These are phyloP conservation scores for Chlamydomonas schloesseri DNA, from an alignment of 139 green algal genomes.

Conservation along the genomic window DNA sequence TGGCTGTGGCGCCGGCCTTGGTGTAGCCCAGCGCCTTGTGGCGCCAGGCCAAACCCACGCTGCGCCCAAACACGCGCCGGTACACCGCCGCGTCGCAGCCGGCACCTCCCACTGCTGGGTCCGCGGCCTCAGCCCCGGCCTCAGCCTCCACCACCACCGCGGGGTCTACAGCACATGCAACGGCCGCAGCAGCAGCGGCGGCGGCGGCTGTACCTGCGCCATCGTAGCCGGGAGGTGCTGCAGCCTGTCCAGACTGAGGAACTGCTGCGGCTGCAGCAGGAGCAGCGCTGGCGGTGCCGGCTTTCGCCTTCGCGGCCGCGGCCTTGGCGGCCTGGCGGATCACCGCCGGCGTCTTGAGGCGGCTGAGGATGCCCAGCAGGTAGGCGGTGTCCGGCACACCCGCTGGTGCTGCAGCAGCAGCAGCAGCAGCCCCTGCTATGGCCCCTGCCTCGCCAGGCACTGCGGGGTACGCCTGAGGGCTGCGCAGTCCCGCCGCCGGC, in stretches of 20 bases:
- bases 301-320: too few relatives aligned
- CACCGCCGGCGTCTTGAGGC: slow-evolving; percentile 29
- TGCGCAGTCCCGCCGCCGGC: not conserved
- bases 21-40: slow-evolving; percentile 16
- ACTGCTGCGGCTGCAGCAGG: too few relatives aligned
- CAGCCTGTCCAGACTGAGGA: too few relatives aligned
- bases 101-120: not conserved
- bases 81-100: not conserved
- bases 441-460: not conserved
- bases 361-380: slow-evolving; percentile 15
- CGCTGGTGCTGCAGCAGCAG: not conserved
- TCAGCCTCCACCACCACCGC: too few relatives aligned
- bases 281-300: too few relatives aligned
- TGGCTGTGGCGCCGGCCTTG: not conserved
- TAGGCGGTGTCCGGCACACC: not conserved
- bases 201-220: too few relatives aligned
- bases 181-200: not conserved
- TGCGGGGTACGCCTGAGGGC: too few relatives aligned
- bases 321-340: not conserved
- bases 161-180: too few relatives aligned
- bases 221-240: too few relatives aligned
- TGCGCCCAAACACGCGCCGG: slow-evolving; percentile 1
- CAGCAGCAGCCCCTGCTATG: too few relatives aligned
- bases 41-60: slow-evolving; percentile 26
- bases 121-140: not conserved